Evolutionary conservation across 352 stramenopile genomes (phyloP), one percentile per base, ranked within the genome.

Genomic region (Globisporangium uncinulatum): DNA sequence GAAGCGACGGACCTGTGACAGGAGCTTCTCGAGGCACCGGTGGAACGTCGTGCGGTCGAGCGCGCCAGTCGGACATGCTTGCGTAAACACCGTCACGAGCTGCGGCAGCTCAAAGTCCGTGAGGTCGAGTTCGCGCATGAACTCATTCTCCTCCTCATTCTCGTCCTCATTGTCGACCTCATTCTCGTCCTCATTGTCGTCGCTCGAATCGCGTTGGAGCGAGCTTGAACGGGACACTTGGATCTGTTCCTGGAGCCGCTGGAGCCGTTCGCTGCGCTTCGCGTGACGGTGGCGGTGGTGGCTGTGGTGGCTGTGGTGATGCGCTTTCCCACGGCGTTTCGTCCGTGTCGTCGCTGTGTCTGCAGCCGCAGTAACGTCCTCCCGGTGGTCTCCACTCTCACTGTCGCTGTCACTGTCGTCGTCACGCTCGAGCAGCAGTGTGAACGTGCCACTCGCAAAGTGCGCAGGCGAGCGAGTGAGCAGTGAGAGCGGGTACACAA

Each of bases 101-200:
- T 87, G 78, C 45, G 79, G 78, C 41, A 95, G 54, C 63, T 89
- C 82, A 69, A 93, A 95, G 64, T 94, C 83, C 43, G 81, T 79
- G 0, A 95, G 69, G 36, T 94, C 83, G 15, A 92, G 66, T 39
- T 86, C 79, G 14, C 73, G 59, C 32, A 82, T 56, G 17, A 79
- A 62, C 34, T 82, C 58, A 7, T 79, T 68, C 4, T 76, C 73
- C 1, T 74, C 68, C 0, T 77, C 65, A 7, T 58, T 52, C 0
- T 70, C 58, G 0, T 67, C 54, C 0, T 70, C 56, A 0, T 67
- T 54, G 2, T 58, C 48, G 6, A 63, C 32, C 1, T 54, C 47
- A 1, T 67, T 59, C 4, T 71, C 11, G 21, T 71, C 54, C 19
- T 63, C 37, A 11, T 60, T 44, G 6, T 63, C 37, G 7, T 73